Base-by-base conservation (phyloP, 129 eudicot species). In the Tanacetum coccineum region DNA sequence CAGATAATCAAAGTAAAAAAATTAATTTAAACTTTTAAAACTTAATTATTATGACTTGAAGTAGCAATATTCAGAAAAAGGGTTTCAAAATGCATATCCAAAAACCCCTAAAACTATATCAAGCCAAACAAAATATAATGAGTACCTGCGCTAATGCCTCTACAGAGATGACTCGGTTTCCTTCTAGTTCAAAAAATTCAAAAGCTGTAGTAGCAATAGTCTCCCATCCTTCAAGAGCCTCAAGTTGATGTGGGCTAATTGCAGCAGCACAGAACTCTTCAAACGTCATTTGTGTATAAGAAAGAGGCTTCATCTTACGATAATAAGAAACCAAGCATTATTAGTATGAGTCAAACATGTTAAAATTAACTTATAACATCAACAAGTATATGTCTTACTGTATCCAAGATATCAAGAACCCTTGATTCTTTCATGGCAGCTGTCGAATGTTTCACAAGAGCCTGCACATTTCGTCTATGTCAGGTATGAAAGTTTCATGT, bases 191-290 rank as follows among this genome's bases (percentile, higher is more conserved):
- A 48, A 89, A 89, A 73, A 72, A 49, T 63, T 83, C 83, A 60
- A 81, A 89, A 17, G 96, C 89, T 6, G 75, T 53, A 20, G 58
- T 70, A 2, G 96, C 94, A 59, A 85, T 83, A 2, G 68, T 73
- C 21, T 86, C 96, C 96, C 96, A 89, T 15, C 66, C 72, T 62
- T 89, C 90, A 65, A 83, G 94, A 72, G 96, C 96, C 74, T 89
- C 96, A 46, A 89, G 87, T 78, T 89, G 96, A 75, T 85, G 82
- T 42, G 84, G 73, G 45, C 92, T 89, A 14, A 79, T 83, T 15
- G 90, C 85, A 49, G 99, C 99, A 20, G 88, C 97, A 79, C 99
- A 89, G 59, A 94, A 94, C 85, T 94, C 97, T 45, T 87, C 94
- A 67, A 94, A 94, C 21, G 80, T 78, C 97, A 94, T 84, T 67